phyloP scores from a whole-genome alignment of 2,329 filamentous ascomycete genomes.

The Teratosphaeria destructans region DNA sequence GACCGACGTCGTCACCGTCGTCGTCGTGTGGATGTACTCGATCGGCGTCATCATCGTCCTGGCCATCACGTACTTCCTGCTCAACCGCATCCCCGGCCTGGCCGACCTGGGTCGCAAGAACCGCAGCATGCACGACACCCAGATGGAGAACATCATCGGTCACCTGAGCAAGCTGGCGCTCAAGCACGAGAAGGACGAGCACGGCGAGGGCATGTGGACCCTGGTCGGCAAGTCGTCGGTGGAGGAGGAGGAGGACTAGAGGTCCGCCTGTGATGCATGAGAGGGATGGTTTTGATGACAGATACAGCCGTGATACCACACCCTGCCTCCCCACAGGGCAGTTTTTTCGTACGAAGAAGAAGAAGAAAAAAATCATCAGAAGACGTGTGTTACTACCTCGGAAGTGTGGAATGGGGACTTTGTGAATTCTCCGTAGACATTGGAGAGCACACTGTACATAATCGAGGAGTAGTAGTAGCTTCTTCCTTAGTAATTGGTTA shows the following conservation, averaged over 20 bases:
- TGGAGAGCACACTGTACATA: constrained; percentile 6
- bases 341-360: neutral
- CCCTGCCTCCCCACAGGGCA: neutral
- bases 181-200: constrained; percentile 46
- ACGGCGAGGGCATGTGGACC: constrained; percentile 33
- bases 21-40: constrained; percentile 56
- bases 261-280: neutral
- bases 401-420: neutral
- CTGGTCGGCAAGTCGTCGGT: constrained; percentile 34
- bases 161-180: constrained; percentile 55
- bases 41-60: constrained; percentile 56
- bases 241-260: constrained; percentile 40
- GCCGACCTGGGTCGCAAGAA: constrained; percentile 55
- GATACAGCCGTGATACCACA: constrained; percentile 5
- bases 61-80: constrained; percentile 53
- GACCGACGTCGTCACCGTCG: constrained; percentile 54
- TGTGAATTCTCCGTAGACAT: neutral
- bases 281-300: neutral
- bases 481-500: neutral
- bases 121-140: constrained; percentile 50
- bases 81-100: constrained; percentile 49
- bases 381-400: constrained; percentile 6
- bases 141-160: constrained; percentile 56
- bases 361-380: neutral
- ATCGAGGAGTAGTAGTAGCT: constrained; percentile 1